These are phyloP conservation scores for Neurospora tetraspora DNA, from an alignment of 495 filamentous ascomycete species.

Conservation along the genomic window DNA sequence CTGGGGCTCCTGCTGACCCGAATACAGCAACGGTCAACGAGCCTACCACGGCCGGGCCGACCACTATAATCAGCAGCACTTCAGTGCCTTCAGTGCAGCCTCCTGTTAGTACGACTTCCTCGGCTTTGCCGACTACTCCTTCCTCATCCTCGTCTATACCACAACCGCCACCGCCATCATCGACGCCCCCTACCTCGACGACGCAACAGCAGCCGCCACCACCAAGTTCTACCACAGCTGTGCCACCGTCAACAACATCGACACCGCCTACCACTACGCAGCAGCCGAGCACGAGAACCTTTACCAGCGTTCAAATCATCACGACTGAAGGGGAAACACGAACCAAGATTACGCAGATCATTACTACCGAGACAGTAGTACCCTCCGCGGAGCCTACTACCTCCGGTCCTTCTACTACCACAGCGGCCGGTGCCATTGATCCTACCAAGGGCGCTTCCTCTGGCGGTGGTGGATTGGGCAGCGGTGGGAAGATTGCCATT, in stretches of 20 bases:
- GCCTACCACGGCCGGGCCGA: slow-evolving; percentile 4
- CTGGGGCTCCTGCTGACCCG: slow-evolving; percentile 20
- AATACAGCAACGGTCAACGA: slow-evolving; percentile 11
- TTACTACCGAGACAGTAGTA: slow-evolving; percentile 11
- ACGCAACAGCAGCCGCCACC: slow-evolving; percentile 11
- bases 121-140: background rate
- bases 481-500: slow-evolving; percentile 65
- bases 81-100: slow-evolving; percentile 1
- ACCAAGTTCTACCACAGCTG: slow-evolving; percentile 17
- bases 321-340: slow-evolving; percentile 7
- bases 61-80: background rate
- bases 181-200: slow-evolving; percentile 6
- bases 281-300: background rate
- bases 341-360: slow-evolving; percentile 18
- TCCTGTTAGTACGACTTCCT: background rate
- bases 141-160: slow-evolving; percentile 6
- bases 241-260: slow-evolving; percentile 16
- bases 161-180: background rate
- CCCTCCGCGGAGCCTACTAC: background rate
- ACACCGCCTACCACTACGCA: slow-evolving; percentile 11
- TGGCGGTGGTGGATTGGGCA: slow-evolving; percentile 22
- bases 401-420: slow-evolving; percentile 14
- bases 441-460: slow-evolving; percentile 17
- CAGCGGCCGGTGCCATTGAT: slow-evolving; percentile 20
- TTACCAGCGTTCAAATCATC: background rate